Evolutionary conservation across 331 rosid species (phyloP).

Genomic region (Quercus tomentella): DNA sequence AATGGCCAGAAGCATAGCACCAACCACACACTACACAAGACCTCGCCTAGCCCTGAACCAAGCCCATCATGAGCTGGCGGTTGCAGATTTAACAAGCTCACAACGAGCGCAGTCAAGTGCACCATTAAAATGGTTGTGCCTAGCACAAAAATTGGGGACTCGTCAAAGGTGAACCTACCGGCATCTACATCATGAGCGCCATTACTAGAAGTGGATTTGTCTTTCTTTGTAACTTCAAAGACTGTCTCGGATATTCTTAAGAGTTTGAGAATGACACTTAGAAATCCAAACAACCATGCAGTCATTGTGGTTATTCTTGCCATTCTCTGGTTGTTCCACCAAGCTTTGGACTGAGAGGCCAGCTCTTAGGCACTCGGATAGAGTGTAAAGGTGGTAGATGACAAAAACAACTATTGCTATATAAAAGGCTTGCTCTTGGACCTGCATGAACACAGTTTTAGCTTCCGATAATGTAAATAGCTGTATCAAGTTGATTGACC

Average conservation of each 20-base stretch:
- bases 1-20: conserved; percentile 52
- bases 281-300: conserved; percentile 39
- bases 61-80: not conserved
- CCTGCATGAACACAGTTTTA: not conserved
- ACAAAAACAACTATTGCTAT: conserved; percentile 23
- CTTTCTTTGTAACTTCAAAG: conserved; percentile 62
- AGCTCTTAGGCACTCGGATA: conserved; percentile 30
- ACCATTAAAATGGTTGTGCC: conserved; percentile 59
- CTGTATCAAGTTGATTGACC: no score
- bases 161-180: conserved; percentile 47
- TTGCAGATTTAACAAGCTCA: conserved; percentile 29
- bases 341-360: conserved; percentile 41
- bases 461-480: no score
- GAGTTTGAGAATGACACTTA: conserved; percentile 27
- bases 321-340: conserved; percentile 84
- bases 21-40: conserved; percentile 25
- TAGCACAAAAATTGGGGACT: conserved; percentile 48
- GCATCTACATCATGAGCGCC: conserved; percentile 10
- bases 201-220: conserved; percentile 7
- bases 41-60: conserved; percentile 49
- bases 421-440: conserved; percentile 28
- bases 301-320: conserved; percentile 33
- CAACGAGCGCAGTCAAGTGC: conserved; percentile 35
- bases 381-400: conserved; percentile 18
- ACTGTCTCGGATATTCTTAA: conserved; percentile 41